These are phyloP conservation scores for Daedaleopsis sinensis DNA, from an alignment of 768 basidiomycete species.

Conservation along the genomic window DNA sequence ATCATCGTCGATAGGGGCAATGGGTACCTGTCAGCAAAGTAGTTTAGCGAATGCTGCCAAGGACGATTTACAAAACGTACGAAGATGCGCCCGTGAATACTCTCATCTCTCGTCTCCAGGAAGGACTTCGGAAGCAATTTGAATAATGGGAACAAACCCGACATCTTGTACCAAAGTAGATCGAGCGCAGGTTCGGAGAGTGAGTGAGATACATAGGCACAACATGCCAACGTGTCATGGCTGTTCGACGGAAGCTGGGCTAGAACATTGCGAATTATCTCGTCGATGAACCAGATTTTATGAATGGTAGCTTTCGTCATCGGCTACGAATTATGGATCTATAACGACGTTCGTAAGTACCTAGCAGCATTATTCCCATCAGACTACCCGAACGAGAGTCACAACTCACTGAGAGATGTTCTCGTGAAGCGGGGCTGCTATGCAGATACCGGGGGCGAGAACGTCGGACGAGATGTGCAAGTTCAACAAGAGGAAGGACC, in stretches of 20 bases:
- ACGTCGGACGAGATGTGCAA: too few species aligned
- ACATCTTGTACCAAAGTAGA: constrained; percentile 13
- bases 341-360: neutral
- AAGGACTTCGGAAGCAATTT: neutral
- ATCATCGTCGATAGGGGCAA: neutral
- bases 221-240: constrained; percentile 8
- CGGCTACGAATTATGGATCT: neutral
- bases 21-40: neutral
- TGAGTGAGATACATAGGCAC: constrained; percentile 10
- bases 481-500: too few species aligned
- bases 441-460: too few species aligned
- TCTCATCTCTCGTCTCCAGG: neutral
- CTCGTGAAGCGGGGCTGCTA: too few species aligned
- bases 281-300: constrained; percentile 11
- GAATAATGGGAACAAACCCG: constrained; percentile 3
- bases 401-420: too few species aligned
- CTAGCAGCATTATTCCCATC: too few species aligned
- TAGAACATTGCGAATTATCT: constrained; percentile 12
- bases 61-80: neutral
- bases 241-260: constrained; percentile 5
- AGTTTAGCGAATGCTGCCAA: neutral
- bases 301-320: neutral
- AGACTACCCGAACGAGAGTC: too few species aligned
- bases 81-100: neutral
- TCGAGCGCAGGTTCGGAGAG: constrained; percentile 16